Base-by-base conservation (phyloP, 1,284 basidiomycete species). In the Psilocybe mexicana region DNA sequence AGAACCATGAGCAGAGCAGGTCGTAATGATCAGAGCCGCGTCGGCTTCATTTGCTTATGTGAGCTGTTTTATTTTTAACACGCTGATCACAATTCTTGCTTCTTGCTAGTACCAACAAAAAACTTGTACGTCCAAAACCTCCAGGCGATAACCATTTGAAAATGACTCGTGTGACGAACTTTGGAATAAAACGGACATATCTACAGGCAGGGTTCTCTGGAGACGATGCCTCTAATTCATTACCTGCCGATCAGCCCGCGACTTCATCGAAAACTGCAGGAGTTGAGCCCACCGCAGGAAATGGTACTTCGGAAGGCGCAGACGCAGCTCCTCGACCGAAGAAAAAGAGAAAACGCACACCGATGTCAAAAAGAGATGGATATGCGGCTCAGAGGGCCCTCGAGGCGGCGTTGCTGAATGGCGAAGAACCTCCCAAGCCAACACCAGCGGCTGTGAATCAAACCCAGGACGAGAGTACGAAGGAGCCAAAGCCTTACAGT, bases 131-230 rank as follows among this genome's bases (percentile, higher is more conserved):
- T 18, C 18, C 18, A 18, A 18, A 18, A 18, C 18, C 18, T 18
- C 18, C 18, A 18, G 18, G 18, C 18, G 18, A 18, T 18, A 18
- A 18, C 18, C 18, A 18, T 18, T 18, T 18, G 18, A 18, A 10
- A 61, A 91, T 92, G 90, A 91, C 90, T 7, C 81, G 90, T 52
- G 77, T 86, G 60, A 90, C 88, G 7, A 85, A 84, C 64, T 79
- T 90, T 67, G 87, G 85, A 14, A 78, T 80, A 52, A 92, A 92
- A 69, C 78, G 89, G 52, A 86, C 84, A 6, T 84, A 88, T 64
- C 64, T 91, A n/a, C 77, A 90, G 61, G 85, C 88, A 23, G 84
- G 82, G 0, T 83, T 88, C 52, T 54, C 52, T 18, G 35, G 57
- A 1, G 66, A 71, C 40, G 63, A 69, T 1, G 26, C 36, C 36